These are phyloP conservation scores for Peronosclerospora sorghi DNA, from an alignment of 352 stramenopile species.

Conservation along the genomic window DNA sequence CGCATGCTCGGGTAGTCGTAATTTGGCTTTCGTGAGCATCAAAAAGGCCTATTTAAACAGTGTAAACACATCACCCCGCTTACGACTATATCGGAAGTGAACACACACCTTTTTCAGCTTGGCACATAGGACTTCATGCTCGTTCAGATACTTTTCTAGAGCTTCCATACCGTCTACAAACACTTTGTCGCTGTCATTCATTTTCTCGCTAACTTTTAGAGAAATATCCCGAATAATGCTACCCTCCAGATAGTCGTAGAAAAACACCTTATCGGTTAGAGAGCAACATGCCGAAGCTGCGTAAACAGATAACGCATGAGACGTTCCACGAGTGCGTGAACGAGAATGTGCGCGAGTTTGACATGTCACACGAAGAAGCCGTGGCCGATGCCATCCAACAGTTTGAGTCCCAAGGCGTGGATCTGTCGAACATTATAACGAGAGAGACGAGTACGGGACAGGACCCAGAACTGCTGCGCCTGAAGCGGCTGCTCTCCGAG, in stretches of 20 bases:
- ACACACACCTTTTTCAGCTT: conserved; percentile 46
- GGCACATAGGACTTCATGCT: conserved; percentile 33
- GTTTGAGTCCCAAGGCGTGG: conserved; percentile 80
- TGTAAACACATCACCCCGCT: conserved; percentile 5
- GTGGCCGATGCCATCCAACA: conserved; percentile 71
- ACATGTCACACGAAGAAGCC: conserved; percentile 73
- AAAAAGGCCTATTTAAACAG: conserved; percentile 38
- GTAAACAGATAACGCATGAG: conserved; percentile 76
- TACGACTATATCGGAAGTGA: too few relatives aligned
- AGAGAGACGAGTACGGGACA: conserved; percentile 2
- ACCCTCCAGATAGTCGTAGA: too few relatives aligned
- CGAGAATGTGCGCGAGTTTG: conserved; percentile 87
- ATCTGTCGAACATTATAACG: conserved; percentile 81
- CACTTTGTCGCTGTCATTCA: conserved; percentile 22
- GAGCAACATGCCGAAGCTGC: conserved; percentile 13
- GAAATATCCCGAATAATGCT: too few relatives aligned
- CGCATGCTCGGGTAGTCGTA: conserved; percentile 33
- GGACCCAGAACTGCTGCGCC: conserved; percentile 12
- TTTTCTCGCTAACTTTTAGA: conserved; percentile 4
- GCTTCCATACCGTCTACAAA: conserved; percentile 32
- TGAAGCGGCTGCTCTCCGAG: conserved; percentile 26
- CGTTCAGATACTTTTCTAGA: conserved; percentile 37
- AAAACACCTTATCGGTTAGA: too few relatives aligned
- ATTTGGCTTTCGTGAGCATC: conserved; percentile 52
- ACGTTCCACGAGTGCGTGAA: conserved; percentile 86